Conservation (phyloP, 768 basidiomycete genomes). For the Melanogaster broomeanus region DNA sequence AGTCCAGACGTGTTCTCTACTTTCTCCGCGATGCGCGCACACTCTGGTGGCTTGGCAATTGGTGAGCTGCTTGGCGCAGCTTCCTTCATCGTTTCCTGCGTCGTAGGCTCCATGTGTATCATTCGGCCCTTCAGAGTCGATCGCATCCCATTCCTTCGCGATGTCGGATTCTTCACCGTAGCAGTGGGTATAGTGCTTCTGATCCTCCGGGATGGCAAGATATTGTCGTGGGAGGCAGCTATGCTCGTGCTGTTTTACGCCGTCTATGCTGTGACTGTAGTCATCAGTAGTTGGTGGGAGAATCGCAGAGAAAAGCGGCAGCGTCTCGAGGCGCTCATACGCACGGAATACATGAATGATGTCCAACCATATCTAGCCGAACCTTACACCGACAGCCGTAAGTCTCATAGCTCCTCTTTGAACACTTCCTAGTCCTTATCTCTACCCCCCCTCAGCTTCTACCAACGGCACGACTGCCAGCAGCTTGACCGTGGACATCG, state of each 20-base stretch:
- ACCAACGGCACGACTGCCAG: not conserved
- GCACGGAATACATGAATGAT: slow-evolving; percentile 60
- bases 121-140: slow-evolving; percentile 92
- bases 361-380: slow-evolving; percentile 39
- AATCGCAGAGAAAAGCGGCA: slow-evolving; percentile 50
- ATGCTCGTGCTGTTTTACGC: slow-evolving; percentile 73
- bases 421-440: slow-evolving; percentile 3
- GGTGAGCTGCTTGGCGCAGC: slow-evolving; percentile 96
- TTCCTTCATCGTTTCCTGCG: slow-evolving; percentile 93
- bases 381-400: slow-evolving; percentile 68
- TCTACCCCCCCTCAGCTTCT: slow-evolving; percentile 7
- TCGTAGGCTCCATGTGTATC: slow-evolving; percentile 97
- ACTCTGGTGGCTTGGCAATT: slow-evolving; percentile 87
- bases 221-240: slow-evolving; percentile 72
- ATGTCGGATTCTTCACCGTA: slow-evolving; percentile 91
- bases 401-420: slow-evolving; percentile 19
- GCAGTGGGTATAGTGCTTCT: slow-evolving; percentile 76
- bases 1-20: slow-evolving; percentile 97
- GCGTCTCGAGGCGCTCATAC: slow-evolving; percentile 50
- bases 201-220: slow-evolving; percentile 75
- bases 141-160: slow-evolving; percentile 81
- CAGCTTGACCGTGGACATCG: slow-evolving; percentile 17
- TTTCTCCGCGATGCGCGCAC: slow-evolving; percentile 85
- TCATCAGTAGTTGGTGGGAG: slow-evolving; percentile 78
- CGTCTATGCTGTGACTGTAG: slow-evolving; percentile 75